These are phyloP conservation scores for Globisporangium echinulatum DNA, from an alignment of 352 stramenopile species.

Conservation along the genomic window DNA sequence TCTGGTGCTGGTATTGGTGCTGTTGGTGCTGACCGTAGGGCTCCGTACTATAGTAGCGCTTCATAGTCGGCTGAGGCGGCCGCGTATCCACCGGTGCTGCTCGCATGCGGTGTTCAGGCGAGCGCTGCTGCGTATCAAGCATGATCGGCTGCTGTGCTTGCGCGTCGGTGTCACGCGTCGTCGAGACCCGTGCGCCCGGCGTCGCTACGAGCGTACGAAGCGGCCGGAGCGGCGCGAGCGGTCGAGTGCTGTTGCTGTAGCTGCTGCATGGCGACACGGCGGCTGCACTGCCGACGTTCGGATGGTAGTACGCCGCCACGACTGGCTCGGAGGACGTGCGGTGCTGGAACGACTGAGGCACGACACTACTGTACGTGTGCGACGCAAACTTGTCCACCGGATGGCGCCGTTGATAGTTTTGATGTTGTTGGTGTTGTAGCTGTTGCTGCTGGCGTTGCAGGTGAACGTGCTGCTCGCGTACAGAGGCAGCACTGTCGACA, in stretches of 20 bases:
- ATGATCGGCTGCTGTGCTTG: not conserved
- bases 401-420: not conserved
- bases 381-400: too few relatives aligned
- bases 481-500: not conserved
- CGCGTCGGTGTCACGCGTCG: not conserved
- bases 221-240: slow-evolving; percentile 2
- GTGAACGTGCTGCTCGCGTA: not conserved
- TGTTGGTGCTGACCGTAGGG: too few relatives aligned
- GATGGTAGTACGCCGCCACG: too few relatives aligned
- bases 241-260: not conserved
- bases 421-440: not conserved
- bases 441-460: not conserved
- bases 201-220: slow-evolving; percentile 7
- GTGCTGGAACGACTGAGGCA: too few relatives aligned
- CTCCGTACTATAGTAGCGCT: too few relatives aligned
- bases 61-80: too few relatives aligned
- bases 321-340: too few relatives aligned
- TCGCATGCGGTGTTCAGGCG: not conserved
- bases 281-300: too few relatives aligned
- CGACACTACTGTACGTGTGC: too few relatives aligned
- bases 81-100: not conserved
- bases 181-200: slow-evolving; percentile 3
- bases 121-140: too few relatives aligned
- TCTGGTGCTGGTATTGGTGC: not conserved
- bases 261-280: not conserved